Evolutionary conservation across 2,329 filamentous ascomycete species (phyloP).

Genomic region (Pochonia chlamydosporia): DNA sequence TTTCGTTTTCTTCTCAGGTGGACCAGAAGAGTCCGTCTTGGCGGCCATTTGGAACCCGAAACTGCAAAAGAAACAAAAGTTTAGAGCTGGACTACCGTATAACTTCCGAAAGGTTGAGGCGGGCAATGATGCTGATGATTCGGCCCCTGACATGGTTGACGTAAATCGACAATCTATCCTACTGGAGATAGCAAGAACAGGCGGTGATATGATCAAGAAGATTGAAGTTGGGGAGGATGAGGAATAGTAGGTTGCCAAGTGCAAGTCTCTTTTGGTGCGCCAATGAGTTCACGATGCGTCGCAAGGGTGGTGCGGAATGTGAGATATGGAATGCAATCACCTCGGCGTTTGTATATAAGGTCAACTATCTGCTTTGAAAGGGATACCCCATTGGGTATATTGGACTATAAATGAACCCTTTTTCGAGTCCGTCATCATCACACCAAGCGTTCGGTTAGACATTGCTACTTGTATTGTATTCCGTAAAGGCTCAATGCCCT

Average conservation of each 20-base stretch:
- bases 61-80: conserved; percentile 45
- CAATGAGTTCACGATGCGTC: too few relatives aligned
- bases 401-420: too few relatives aligned
- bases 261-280: background rate
- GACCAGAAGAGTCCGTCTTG: conserved; percentile 47
- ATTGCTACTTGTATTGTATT: conserved; percentile 4
- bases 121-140: conserved; percentile 24
- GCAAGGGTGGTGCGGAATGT: too few relatives aligned
- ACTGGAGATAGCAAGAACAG: conserved; percentile 65
- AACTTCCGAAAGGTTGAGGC: conserved; percentile 33
- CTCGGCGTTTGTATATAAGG: too few relatives aligned
- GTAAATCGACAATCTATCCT: conserved; percentile 64
- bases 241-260: background rate
- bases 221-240: conserved; percentile 44
- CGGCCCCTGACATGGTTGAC: conserved; percentile 42
- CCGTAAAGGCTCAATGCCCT: background rate
- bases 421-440: too few relatives aligned
- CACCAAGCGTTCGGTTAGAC: background rate
- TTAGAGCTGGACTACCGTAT: conserved; percentile 67
- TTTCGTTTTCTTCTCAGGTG: conserved; percentile 75
- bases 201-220: conserved; percentile 60
- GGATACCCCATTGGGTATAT: too few relatives aligned
- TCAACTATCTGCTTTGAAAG: too few relatives aligned
- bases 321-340: too few relatives aligned
- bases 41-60: conserved; percentile 55